Percentiles rank a stretch among this genome's conserved stretches.
These are phyloP conservation scores for Trichoderma gracile DNA, from an alignment of 2,329 filamentous ascomycete species.

Conservation along the genomic window DNA sequence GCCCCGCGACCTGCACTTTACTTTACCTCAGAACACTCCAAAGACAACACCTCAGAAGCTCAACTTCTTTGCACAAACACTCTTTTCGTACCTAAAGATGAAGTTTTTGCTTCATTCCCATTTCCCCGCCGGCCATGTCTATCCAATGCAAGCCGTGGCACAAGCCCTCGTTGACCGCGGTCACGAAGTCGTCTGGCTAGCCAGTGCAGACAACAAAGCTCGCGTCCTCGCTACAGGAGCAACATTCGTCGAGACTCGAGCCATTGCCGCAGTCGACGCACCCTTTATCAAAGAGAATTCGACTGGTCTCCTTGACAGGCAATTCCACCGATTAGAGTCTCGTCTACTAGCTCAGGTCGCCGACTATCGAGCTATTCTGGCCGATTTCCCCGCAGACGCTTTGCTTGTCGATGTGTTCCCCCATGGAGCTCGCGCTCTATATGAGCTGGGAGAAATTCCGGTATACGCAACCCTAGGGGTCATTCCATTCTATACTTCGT, in stretches of 20 bases:
- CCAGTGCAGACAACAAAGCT: constrained; percentile 38
- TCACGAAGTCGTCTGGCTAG: constrained; percentile 44
- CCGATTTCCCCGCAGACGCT: constrained; percentile 35
- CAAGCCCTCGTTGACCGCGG: constrained; percentile 41
- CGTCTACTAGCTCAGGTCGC: constrained; percentile 40
- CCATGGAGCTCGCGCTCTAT: constrained; percentile 40
- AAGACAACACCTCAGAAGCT: neutral
- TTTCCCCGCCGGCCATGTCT: constrained; percentile 43
- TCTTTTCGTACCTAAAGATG: constrained; percentile 29
- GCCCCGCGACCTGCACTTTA: neutral
- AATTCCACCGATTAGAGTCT: constrained; percentile 32
- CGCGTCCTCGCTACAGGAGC: constrained; percentile 41
- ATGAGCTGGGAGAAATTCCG: constrained; percentile 40
- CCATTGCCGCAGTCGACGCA: constrained; percentile 37
- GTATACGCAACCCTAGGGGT: constrained; percentile 43
- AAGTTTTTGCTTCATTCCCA: constrained; percentile 44
- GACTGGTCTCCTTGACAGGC: constrained; percentile 38
- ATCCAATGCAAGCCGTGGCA: constrained; percentile 44
- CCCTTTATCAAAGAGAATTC: constrained; percentile 34
- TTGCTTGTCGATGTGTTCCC: constrained; percentile 44
- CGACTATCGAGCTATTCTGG: constrained; percentile 39
- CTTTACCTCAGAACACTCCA: neutral
- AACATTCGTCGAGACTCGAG: constrained; percentile 37
- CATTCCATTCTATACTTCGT: constrained; percentile 42
- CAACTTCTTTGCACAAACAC: neutral